Evolutionary conservation across 2,329 filamentous ascomycete genomes (phyloP), one percentile per base, ranked within the genome.

Genomic region (Dactylellina drechsleri): DNA sequence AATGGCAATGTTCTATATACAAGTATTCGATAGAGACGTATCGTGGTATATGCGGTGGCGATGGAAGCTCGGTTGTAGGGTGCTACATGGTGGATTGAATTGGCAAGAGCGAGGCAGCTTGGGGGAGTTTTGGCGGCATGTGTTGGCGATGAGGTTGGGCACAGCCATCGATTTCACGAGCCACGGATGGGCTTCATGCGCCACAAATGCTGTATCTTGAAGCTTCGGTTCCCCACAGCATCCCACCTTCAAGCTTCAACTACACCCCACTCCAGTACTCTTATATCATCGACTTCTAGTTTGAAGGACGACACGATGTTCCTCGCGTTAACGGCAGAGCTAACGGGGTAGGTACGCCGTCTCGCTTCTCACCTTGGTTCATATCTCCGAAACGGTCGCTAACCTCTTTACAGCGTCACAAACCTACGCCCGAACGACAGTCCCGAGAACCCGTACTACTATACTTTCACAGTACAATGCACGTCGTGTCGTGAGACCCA

Each of bases 391-490:
- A 47, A 43, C 26, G 6, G 4, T 26, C 10, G 8, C 41, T 4
- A n/a, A 52, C 41, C 13, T 43, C 4, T 10, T 3, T 66, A 72
- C 79, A 98, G 95, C 53, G 93, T 99, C 74, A 97, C 93, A 74
- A 91, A 95, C 80, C 88, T 99, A 78, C 90, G 90, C 67, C 95
- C 95, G 6, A 85, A 89, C 78, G 95, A 99, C 82, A 92, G 89
- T 5, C 85, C 89, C 79, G 91, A 92, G 16, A 87, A 87, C 72
- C 92, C 93, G 2, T 99, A 97, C 84, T 96, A 91, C 87, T 99
- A 97, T 84, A 97, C 92, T 59, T 98, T 99, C 87, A 95, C 91
- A 81, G 94, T 99, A 41, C 92, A 97, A 85, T 99, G 95, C 84
- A 97, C 92, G n/a, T 97, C 93, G 65, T 99, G 95, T 83, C 89